Conservation (phyloP, 768 basidiomycete species). For the Mycena vitilis region DNA sequence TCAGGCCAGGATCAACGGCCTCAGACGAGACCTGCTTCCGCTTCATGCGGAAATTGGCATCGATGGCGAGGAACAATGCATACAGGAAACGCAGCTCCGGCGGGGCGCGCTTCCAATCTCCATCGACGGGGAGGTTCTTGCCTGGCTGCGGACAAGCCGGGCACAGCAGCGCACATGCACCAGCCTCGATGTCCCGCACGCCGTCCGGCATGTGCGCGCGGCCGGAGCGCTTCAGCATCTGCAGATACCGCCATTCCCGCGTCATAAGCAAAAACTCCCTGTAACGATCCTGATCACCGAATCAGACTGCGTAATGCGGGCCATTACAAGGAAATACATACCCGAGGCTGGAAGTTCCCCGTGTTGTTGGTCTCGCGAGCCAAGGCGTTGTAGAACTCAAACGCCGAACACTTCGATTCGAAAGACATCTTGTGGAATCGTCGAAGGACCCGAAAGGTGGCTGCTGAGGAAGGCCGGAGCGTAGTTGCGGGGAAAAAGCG, state of each 20-base stretch:
- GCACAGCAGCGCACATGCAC: conserved; percentile 34
- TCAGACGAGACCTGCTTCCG: conserved; percentile 42
- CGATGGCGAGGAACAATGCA: conserved; percentile 38
- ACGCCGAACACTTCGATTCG: conserved; percentile 46
- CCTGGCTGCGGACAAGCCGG: conserved; percentile 42
- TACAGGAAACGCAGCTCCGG: conserved; percentile 38
- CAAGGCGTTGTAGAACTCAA: conserved; percentile 46
- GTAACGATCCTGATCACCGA: conserved; percentile 29
- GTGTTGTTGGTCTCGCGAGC: conserved; percentile 45
- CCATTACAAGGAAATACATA: conserved; percentile 16
- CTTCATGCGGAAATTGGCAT: conserved; percentile 38
- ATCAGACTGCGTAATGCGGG: neutral
- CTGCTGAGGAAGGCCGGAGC: conserved; percentile 41
- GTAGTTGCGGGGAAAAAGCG: conserved; percentile 46
- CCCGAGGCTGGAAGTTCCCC: conserved; percentile 31
- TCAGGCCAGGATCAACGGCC: conserved; percentile 41
- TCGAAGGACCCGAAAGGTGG: conserved; percentile 45
- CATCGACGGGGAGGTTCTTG: conserved; percentile 37
- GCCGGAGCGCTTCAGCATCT: conserved; percentile 30
- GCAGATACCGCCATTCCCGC: conserved; percentile 29
- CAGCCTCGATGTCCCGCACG: neutral
- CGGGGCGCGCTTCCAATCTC: conserved; percentile 37
- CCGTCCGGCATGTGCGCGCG: conserved; percentile 24
- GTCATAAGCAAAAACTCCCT: conserved; percentile 26
- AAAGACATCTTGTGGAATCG: conserved; percentile 47